Conservation (phyloP, 2,329 filamentous ascomycete genomes). For the Fusarium sp. region DNA sequence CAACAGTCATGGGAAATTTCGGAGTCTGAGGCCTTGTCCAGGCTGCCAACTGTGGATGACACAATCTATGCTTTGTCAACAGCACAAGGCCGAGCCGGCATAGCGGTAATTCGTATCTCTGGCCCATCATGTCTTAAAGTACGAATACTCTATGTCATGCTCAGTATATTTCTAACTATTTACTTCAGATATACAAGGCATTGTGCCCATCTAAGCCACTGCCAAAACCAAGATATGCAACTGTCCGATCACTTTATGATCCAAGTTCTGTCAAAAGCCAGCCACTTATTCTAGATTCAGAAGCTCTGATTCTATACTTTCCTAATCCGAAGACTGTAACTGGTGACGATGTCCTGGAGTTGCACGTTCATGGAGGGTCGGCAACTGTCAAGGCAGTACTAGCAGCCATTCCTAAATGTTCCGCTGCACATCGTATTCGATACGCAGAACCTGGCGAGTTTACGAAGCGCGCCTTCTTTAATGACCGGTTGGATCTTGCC, state of each 20-base stretch:
- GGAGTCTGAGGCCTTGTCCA: constrained; percentile 1
- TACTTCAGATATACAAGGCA: constrained; percentile 59
- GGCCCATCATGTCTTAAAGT: constrained; percentile 79
- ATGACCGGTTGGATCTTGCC: constrained; percentile 84
- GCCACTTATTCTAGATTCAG: constrained; percentile 76
- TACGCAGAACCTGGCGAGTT: constrained; percentile 97
- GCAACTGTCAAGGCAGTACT: constrained; percentile 91
- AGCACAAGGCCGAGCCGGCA: constrained; percentile 84
- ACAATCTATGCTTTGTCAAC: constrained; percentile 96
- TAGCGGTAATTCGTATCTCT: constrained; percentile 89
- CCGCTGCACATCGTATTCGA: constrained; percentile 63
- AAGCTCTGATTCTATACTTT: constrained; percentile 85
- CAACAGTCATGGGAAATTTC: constrained; percentile 16
- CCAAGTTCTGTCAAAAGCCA: constrained; percentile 44
- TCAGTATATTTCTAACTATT: constrained; percentile 5
- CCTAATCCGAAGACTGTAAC: constrained; percentile 85
- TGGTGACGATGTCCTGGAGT: constrained; percentile 89
- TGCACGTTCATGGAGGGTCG: constrained; percentile 93
- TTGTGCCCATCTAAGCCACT: constrained; percentile 61
- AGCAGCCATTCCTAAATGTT: constrained; percentile 73
- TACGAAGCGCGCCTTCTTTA: constrained; percentile 90
- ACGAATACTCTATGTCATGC: constrained; percentile 37
- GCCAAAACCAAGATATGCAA: constrained; percentile 68
- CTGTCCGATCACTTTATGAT: constrained; percentile 78
- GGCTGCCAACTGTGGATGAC: constrained; percentile 50